A percentile compares a stretch with the other conserved stretches of the same genome.
phyloP scores from a whole-genome alignment of 1,284 basidiomycete species.

The Puccinia coronata region DNA sequence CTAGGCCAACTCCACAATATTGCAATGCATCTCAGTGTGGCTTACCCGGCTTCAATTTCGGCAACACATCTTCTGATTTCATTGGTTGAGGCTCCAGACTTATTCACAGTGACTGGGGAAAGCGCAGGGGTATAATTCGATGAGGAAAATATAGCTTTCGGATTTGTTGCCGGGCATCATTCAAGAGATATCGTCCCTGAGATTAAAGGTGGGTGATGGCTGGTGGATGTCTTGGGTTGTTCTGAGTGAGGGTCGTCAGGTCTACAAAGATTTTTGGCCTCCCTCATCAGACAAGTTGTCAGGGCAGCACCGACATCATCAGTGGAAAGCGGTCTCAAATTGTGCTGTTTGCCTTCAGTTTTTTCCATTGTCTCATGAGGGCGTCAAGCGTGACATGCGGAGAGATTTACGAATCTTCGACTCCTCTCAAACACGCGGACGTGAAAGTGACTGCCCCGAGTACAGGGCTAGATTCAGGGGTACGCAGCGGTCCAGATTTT shows the following conservation, averaged over 20 bases:
- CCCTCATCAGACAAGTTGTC: conserved; percentile 35
- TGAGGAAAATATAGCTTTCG: neutral
- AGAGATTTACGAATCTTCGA: conserved; percentile 45
- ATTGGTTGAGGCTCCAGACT: conserved; percentile 41
- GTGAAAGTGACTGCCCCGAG: neutral
- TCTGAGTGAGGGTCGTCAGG: neutral
- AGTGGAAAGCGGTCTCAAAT: conserved; percentile 3
- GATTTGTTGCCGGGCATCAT: neutral
- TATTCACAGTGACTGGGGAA: neutral
- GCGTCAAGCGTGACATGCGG: conserved; percentile 22
- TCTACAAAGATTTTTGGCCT: conserved; percentile 41
- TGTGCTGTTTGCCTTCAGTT: neutral
- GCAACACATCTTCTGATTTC: conserved; percentile 45
- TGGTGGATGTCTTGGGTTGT: neutral
- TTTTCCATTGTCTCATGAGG: conserved; percentile 19
- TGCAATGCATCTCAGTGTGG: conserved; percentile 35
- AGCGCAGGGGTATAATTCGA: neutral
- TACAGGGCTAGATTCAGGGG: conserved; percentile 37
- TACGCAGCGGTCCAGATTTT: conserved; percentile 15
- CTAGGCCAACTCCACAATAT: conserved; percentile 42
- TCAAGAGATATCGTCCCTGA: conserved; percentile 26
- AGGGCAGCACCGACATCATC: conserved; percentile 11
- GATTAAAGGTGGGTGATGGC: neutral
- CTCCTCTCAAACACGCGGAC: conserved; percentile 39
- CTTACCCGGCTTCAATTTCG: conserved; percentile 44